Conservation (phyloP, 2,329 filamentous ascomycete species). For the Fusarium hostae region DNA sequence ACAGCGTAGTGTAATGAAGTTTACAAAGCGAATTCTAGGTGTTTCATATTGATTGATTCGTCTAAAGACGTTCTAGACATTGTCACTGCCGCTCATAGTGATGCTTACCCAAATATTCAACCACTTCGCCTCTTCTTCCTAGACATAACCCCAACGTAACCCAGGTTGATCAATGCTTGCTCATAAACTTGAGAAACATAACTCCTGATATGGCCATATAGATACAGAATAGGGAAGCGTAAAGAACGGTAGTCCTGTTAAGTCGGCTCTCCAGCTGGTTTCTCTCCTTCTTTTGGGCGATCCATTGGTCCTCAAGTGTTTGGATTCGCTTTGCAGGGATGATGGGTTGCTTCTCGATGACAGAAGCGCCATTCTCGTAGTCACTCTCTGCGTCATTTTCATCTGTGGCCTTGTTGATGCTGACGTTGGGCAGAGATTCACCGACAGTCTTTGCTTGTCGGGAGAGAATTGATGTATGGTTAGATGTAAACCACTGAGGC, state of each 20-base stretch:
- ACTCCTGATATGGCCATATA: rapidly evolving
- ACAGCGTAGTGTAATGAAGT: too few relatives aligned
- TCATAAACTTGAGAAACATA: rapidly evolving
- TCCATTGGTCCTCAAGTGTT: rapidly evolving
- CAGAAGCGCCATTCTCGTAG: rapidly evolving
- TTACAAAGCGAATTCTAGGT: rapidly evolving
- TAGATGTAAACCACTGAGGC: background rate
- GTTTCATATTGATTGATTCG: rapidly evolving
- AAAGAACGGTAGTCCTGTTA: rapidly evolving
- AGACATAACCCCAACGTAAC: rapidly evolving
- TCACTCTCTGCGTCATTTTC: rapidly evolving
- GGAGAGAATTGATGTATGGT: rapidly evolving
- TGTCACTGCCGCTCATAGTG: rapidly evolving
- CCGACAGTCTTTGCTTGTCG: rapidly evolving
- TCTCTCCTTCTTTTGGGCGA: rapidly evolving
- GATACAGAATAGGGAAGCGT: rapidly evolving
- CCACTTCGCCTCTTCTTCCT: background rate
- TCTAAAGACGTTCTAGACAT: too few relatives aligned
- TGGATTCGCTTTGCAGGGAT: background rate
- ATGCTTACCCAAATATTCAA: rapidly evolving
- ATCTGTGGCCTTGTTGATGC: rapidly evolving
- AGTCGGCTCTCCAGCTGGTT: background rate
- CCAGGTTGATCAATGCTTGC: rapidly evolving
- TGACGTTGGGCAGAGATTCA: background rate
- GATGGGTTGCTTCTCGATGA: rapidly evolving